Evolutionary conservation across 1,139 yeast species (phyloP).

Genomic region (Nakaseomyces glabratus): DNA sequence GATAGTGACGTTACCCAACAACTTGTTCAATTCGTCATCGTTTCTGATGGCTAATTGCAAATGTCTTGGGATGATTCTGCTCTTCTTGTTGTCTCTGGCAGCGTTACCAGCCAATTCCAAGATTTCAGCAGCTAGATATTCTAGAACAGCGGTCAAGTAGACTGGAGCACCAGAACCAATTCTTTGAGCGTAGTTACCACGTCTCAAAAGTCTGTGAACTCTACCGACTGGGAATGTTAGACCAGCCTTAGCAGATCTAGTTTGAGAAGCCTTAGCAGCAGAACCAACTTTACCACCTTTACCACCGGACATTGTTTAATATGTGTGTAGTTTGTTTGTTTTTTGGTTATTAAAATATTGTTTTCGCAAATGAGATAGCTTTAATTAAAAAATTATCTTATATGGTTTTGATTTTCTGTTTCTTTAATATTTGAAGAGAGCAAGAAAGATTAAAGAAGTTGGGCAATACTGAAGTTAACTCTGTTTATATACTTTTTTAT

Average conservation of each 20-base stretch:
- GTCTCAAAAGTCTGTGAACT: slow-evolving; percentile 93
- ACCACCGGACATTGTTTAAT: slow-evolving; percentile 89
- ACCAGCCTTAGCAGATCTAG: slow-evolving; percentile 98
- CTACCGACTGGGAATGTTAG: slow-evolving; percentile 99
- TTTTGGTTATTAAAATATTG: slow-evolving; percentile 14
- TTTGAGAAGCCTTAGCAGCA: slow-evolving; percentile 86
- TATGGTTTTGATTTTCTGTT: background rate
- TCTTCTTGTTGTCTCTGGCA: slow-evolving; percentile 96
- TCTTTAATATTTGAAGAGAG: background rate
- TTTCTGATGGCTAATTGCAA: slow-evolving; percentile 97
- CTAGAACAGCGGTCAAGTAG: slow-evolving; percentile 91
- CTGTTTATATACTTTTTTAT: too few species aligned
- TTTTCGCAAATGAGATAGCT: too few species aligned
- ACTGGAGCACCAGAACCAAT: slow-evolving; percentile 98
- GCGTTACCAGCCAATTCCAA: slow-evolving; percentile 98
- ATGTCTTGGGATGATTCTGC: slow-evolving; percentile 98
- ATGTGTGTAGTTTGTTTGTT: slow-evolving; percentile 19
- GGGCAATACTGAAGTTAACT: background rate
- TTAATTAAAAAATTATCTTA: too few species aligned
- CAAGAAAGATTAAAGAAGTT: background rate
- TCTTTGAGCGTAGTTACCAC: slow-evolving; percentile 98
- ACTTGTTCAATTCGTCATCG: slow-evolving; percentile 92
- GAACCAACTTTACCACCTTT: slow-evolving; percentile 97
- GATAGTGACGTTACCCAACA: slow-evolving; percentile 86
- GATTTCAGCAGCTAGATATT: slow-evolving; percentile 94